Evolutionary conservation across 2,329 filamentous ascomycete genomes (phyloP).

Genomic region (Tolypocladium guangdongense): DNA sequence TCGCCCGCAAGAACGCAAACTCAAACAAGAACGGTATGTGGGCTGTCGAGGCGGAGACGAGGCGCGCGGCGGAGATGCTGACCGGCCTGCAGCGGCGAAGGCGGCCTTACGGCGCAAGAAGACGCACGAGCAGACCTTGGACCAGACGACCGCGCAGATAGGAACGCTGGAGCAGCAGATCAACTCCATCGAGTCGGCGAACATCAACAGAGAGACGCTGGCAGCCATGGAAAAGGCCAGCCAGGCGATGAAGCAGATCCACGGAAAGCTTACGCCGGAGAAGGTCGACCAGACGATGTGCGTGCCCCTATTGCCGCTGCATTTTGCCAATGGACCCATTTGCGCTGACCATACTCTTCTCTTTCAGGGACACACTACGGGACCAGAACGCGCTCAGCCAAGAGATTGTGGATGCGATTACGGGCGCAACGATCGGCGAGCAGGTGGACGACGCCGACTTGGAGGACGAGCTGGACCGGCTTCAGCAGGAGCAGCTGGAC

Average conservation of each 20-base stretch:
- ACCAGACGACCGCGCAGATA: slow-evolving; percentile 85
- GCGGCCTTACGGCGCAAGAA: slow-evolving; percentile 89
- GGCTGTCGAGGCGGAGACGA: not conserved
- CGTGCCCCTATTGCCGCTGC: slow-evolving; percentile 20
- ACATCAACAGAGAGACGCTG: slow-evolving; percentile 96
- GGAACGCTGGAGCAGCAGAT: slow-evolving; percentile 90
- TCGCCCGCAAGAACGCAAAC: slow-evolving; percentile 76
- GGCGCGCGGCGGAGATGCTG: slow-evolving; percentile 11
- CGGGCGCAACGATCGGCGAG: slow-evolving; percentile 54
- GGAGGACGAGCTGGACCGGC: slow-evolving; percentile 69
- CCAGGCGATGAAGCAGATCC: slow-evolving; percentile 85
- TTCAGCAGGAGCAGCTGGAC: slow-evolving; percentile 90
- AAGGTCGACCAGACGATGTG: slow-evolving; percentile 95
- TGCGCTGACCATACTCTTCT: not conserved
- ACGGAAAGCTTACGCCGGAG: slow-evolving; percentile 80
- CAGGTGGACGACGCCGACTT: slow-evolving; percentile 77
- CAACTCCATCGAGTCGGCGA: slow-evolving; percentile 92
- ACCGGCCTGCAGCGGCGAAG: slow-evolving; percentile 59
- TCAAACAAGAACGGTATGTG: slow-evolving; percentile 81
- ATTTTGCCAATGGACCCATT: not conserved
- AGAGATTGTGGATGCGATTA: slow-evolving; percentile 83
- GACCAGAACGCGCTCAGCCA: slow-evolving; percentile 90
- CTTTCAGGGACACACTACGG: slow-evolving; percentile 73
- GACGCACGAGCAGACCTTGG: slow-evolving; percentile 79
- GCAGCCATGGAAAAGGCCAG: slow-evolving; percentile 88